Evolutionary conservation across 1,284 basidiomycete species (phyloP).

Genomic region (Pholiota adiposa): DNA sequence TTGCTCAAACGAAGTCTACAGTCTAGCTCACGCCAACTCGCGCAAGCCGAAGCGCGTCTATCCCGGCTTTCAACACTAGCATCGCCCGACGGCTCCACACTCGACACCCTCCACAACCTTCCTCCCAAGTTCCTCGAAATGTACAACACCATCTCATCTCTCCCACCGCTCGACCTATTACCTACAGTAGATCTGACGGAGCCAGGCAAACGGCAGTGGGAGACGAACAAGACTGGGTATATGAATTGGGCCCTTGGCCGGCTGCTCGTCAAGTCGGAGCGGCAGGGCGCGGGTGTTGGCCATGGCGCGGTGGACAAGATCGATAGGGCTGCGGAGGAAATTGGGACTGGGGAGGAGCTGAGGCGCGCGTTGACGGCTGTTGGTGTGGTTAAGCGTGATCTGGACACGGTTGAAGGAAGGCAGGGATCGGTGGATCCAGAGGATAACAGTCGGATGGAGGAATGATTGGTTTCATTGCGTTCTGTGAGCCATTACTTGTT

Average conservation of each 20-base stretch:
- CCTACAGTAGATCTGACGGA: slow-evolving; percentile 48
- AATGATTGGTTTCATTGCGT: not conserved
- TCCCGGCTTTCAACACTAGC: slow-evolving; percentile 49
- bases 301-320: slow-evolving; percentile 33
- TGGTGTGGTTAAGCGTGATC: slow-evolving; percentile 13
- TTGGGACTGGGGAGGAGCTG: slow-evolving; percentile 40
- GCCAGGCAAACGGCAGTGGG: slow-evolving; percentile 74
- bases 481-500: not conserved
- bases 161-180: slow-evolving; percentile 51
- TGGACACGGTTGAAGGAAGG: slow-evolving; percentile 12
- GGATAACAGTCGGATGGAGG: slow-evolving; percentile 5
- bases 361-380: slow-evolving; percentile 30
- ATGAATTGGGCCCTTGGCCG: slow-evolving; percentile 68
- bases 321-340: slow-evolving; percentile 29
- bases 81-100: slow-evolving; percentile 22
- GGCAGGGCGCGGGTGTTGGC: slow-evolving; percentile 23
- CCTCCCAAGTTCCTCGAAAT: slow-evolving; percentile 44
- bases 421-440: not conserved
- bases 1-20: slow-evolving; percentile 52
- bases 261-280: slow-evolving; percentile 50
- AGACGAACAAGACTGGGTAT: slow-evolving; percentile 68
- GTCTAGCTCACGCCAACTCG: slow-evolving; percentile 46
- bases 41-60: slow-evolving; percentile 47
- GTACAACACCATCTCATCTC: slow-evolving; percentile 49
- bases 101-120: slow-evolving; percentile 36